A percentile compares a stretch with the other conserved stretches of the same genome.
Conservation (phyloP, 2,329 filamentous ascomycete genomes). For the Incumbomyces lentus region DNA sequence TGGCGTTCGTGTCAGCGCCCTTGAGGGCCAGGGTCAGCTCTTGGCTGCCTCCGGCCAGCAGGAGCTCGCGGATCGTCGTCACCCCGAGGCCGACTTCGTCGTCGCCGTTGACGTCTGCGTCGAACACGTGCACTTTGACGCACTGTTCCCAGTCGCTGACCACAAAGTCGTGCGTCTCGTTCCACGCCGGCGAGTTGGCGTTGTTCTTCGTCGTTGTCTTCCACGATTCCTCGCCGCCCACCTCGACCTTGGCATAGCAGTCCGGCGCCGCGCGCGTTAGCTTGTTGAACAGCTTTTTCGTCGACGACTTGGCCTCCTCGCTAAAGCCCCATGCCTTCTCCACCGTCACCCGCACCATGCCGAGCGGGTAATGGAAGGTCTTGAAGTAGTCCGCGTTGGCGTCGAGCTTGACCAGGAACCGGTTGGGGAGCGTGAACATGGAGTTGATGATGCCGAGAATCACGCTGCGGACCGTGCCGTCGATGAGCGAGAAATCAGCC, state of each 20-base stretch:
- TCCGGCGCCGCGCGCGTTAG: constrained; percentile 13
- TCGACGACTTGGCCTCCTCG: constrained; percentile 13
- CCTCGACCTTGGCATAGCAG: constrained; percentile 16
- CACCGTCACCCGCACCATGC: constrained; percentile 15
- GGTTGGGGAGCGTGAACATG: constrained; percentile 16
- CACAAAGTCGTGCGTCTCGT: constrained; percentile 16
- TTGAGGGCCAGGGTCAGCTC: too few species aligned
- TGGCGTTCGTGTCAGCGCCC: constrained; percentile 9
- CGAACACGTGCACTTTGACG: constrained; percentile 11
- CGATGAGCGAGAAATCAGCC: constrained; percentile 14
- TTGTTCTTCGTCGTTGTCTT: constrained; percentile 14
- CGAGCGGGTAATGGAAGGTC: constrained; percentile 14
- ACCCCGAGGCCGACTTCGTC: too few species aligned
- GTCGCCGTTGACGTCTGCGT: too few species aligned
- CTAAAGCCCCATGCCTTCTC: constrained; percentile 16
- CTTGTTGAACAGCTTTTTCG: constrained; percentile 15
- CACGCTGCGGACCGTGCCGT: constrained; percentile 14
- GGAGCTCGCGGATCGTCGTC: too few species aligned
- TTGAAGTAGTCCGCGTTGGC: constrained; percentile 28
- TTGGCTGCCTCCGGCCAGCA: too few species aligned
- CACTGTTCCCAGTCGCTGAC: constrained; percentile 15
- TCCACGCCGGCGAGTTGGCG: constrained; percentile 15
- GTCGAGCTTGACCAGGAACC: constrained; percentile 24
- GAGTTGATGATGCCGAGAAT: constrained; percentile 17
- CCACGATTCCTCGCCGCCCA: constrained; percentile 13